These are phyloP conservation scores for Alternaria triticina DNA, from an alignment of 2,329 filamentous ascomycete genomes.

Conservation along the genomic window DNA sequence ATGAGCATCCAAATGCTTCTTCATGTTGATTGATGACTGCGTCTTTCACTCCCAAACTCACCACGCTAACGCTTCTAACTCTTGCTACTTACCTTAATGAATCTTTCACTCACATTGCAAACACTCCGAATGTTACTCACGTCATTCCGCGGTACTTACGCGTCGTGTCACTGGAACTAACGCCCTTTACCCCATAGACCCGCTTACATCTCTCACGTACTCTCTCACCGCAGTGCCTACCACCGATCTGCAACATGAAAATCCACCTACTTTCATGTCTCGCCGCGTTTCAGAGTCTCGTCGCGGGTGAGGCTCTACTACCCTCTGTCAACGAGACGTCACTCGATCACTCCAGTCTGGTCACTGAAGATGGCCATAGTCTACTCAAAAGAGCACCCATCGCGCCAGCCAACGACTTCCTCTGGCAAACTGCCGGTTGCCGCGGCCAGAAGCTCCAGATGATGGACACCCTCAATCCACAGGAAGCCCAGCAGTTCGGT, in stretches of 20 bases:
- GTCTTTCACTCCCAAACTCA: not conserved
- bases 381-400: not conserved
- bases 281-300: not conserved
- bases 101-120: not conserved
- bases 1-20: not conserved
- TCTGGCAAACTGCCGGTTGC: not conserved
- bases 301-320: not conserved
- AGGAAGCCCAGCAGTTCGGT: not conserved
- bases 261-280: not conserved
- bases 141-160: not conserved
- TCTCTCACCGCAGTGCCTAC: not conserved
- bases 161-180: not conserved
- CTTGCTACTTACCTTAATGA: not conserved
- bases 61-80: not conserved
- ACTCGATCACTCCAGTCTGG: not conserved
- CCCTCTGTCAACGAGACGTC: not conserved
- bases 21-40: accelerated
- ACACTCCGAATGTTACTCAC: not conserved
- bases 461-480: not conserved
- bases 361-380: not conserved
- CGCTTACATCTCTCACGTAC: not conserved
- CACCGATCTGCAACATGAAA: not conserved
- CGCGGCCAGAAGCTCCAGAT: not conserved
- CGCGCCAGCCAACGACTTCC: not conserved
- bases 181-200: not conserved